Evolutionary conservation across 768 basidiomycete species (phyloP), one percentile per base, ranked within the genome.

Genomic region (Russula abietina): DNA sequence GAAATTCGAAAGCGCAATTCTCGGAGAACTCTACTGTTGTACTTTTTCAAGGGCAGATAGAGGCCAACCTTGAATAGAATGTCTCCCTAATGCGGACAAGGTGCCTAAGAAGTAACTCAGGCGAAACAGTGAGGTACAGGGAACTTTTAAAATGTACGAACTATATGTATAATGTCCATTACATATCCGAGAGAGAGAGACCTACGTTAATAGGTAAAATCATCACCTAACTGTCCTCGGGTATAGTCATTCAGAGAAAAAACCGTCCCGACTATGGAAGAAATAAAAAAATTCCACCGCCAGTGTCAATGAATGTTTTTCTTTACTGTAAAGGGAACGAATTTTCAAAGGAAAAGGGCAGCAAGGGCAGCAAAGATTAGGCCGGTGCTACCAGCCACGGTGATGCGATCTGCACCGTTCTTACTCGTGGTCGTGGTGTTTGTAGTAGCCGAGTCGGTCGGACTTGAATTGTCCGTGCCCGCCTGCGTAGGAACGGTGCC

Each of bases 331-430:
- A 14, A 33, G n/a, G 19, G 36, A 10, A 0, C 33, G 4, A 19
- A 28, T 26, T 54, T 51, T 67, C n/a, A 67, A 14, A 60, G 48
- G 49, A 59, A 54, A 24, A 66, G 41, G 14, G 57, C 64, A 36
- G 54, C 57, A 16, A 67, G 53, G 1, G 45, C 65, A 4, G 64
- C 66, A 33, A 67, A 52, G 2, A 62, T 24, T 2, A 67, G 28
- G 26, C 41, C 30, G 4, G 55, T 48, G 30, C 57, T 39, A 1
- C 66, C 66, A 33, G 57, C 59, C 41, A 55, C 43, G 17, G 24
- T 41, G 4, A 62, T 38, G 41, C 60, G 64, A 46, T 45, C 60
- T 30, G 66, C 66, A 28, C 45, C 53, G 4, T 55, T 66, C 12
- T 48, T 48, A 36, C 22, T 2, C 36, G 33, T 2, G 6, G 65